A percentile compares a stretch with the other conserved stretches of the same genome.
Evolutionary conservation across 2,329 filamentous ascomycete genomes (phyloP).

Genomic region (Anthostomella pinea): DNA sequence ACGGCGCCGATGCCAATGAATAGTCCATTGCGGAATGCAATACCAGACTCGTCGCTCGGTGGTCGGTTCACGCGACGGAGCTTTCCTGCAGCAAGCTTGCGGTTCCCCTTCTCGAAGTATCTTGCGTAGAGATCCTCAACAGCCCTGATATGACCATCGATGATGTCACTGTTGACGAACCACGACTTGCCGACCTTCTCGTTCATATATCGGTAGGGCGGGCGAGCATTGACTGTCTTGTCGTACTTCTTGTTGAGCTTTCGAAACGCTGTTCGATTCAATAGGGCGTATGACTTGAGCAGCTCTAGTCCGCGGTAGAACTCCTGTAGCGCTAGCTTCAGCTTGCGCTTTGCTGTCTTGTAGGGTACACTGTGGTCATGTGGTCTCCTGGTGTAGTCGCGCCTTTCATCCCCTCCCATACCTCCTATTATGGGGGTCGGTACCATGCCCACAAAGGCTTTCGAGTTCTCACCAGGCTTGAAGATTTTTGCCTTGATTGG

Average conservation of each 20-base stretch:
- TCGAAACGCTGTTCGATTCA: slow-evolving; percentile 90
- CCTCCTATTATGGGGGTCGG: slow-evolving; percentile 43
- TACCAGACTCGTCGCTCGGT: slow-evolving; percentile 53
- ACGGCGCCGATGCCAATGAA: slow-evolving; percentile 66
- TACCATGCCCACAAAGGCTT: slow-evolving; percentile 54
- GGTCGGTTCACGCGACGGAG: slow-evolving; percentile 69
- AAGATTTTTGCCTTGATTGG: slow-evolving; percentile 55
- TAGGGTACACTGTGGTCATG: slow-evolving; percentile 69
- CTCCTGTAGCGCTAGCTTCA: slow-evolving; percentile 88
- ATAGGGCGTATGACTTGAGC: slow-evolving; percentile 83
- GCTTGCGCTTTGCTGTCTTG: slow-evolving; percentile 81
- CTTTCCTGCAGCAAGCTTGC: slow-evolving; percentile 86
- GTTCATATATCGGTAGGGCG: slow-evolving; percentile 77
- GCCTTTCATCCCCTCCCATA: slow-evolving; percentile 31
- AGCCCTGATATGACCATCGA: slow-evolving; percentile 75
- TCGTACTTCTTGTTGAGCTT: slow-evolving; percentile 99
- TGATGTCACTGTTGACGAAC: slow-evolving; percentile 85
- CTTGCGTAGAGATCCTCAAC: slow-evolving; percentile 91
- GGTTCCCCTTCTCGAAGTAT: slow-evolving; percentile 92
- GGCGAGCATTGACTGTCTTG: slow-evolving; percentile 78
- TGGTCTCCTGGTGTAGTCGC: slow-evolving; percentile 53
- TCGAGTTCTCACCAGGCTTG: slow-evolving; percentile 58
- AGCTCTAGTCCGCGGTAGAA: slow-evolving; percentile 91
- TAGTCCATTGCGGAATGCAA: slow-evolving; percentile 60
- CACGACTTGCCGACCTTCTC: slow-evolving; percentile 88